A percentile compares a stretch with the other conserved stretches of the same genome.
Evolutionary conservation across 169 alveolate species (phyloP).

Genomic region (Theileria orientalis): DNA sequence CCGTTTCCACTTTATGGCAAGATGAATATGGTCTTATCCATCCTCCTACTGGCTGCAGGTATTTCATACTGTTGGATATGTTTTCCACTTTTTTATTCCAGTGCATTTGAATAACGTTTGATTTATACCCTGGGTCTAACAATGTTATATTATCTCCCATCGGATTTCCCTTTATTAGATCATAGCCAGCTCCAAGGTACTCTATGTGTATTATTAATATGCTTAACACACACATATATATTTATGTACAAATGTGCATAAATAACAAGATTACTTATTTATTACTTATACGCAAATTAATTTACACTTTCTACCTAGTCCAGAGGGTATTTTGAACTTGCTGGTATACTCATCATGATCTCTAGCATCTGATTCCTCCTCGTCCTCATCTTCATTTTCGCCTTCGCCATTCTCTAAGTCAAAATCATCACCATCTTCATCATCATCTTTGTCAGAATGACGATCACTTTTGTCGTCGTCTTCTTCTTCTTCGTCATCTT

Average conservation of each 20-base stretch:
- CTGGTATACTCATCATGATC: conserved; percentile 6
- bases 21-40: conserved; percentile 58
- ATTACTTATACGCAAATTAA: neutral
- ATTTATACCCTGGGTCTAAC: conserved; percentile 62
- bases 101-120: conserved; percentile 59
- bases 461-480: conserved; percentile 21
- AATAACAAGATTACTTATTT: neutral
- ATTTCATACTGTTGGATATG: conserved; percentile 43
- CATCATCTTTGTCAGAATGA: neutral
- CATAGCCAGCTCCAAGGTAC: conserved; percentile 68
- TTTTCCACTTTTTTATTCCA: conserved; percentile 49
- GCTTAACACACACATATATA: neutral
- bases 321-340: conserved; percentile 16
- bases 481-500: conserved; percentile 5
- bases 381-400: conserved; percentile 8
- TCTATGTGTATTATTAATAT: conserved; percentile 10
- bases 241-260: no score
- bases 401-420: conserved; percentile 7
- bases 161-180: conserved; percentile 62
- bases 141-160: conserved; percentile 54
- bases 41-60: conserved; percentile 56
- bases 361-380: neutral
- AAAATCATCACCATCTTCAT: conserved; percentile 2
- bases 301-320: conserved; percentile 16
- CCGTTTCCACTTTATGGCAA: conserved; percentile 57